phyloP scores from a whole-genome alignment of 345 rosid genomes.

The Hibiscus syriacus region DNA sequence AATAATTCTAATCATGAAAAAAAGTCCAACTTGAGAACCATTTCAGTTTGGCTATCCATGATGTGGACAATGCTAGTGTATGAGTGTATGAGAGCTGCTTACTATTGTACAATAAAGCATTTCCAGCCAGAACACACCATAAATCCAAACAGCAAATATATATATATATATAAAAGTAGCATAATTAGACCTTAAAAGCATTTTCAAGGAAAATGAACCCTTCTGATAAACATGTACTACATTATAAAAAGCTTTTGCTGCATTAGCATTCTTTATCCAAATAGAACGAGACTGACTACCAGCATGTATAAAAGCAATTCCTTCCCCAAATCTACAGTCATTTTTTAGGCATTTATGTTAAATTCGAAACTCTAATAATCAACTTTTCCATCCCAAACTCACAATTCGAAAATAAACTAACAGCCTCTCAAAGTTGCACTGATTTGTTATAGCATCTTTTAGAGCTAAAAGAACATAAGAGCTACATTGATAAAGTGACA shows the following conservation, averaged over 20 bases:
- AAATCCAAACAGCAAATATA: too few species aligned
- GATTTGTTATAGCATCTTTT: neutral
- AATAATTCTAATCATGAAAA: neutral
- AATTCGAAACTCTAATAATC: neutral
- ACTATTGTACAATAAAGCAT: too few species aligned
- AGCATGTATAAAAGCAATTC: neutral
- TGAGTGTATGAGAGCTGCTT: too few species aligned
- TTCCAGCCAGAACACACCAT: too few species aligned
- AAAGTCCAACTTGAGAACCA: neutral
- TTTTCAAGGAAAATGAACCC: too few species aligned
- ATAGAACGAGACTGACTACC: neutral
- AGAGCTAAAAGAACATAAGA: neutral
- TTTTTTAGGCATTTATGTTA: neutral
- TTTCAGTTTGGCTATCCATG: neutral
- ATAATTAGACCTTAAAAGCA: too few species aligned
- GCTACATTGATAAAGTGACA: neutral
- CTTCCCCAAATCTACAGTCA: neutral
- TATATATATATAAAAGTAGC: too few species aligned
- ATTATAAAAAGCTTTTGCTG: neutral
- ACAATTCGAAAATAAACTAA: conserved; percentile 3
- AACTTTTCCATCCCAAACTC: too few species aligned
- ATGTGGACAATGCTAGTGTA: neutral
- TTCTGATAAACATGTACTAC: neutral
- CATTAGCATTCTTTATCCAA: neutral
- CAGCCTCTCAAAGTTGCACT: neutral